Conservation (phyloP, 2,329 filamentous ascomycete species). For the Didymosphaeria variabile region DNA sequence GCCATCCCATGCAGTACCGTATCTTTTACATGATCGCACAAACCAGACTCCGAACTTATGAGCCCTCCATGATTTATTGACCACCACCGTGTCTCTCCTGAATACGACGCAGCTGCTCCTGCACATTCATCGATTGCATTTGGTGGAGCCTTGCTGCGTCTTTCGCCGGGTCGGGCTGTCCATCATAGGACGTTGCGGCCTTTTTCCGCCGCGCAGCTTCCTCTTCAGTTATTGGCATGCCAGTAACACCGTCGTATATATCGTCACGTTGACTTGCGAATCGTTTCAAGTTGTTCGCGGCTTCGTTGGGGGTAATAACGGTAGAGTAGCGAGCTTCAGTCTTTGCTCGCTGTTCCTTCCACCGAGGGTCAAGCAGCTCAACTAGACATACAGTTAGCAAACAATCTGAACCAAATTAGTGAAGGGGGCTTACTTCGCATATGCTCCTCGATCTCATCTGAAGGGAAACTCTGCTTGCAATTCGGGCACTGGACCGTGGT, state of each 20-base stretch:
- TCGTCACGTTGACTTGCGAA: constrained; percentile 88
- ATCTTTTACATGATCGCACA: neutral
- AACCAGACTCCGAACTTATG: neutral
- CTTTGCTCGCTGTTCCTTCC: constrained; percentile 95
- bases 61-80: constrained; percentile 10
- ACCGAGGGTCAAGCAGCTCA: constrained; percentile 89
- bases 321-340: constrained; percentile 83
- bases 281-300: constrained; percentile 95
- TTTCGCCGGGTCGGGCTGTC: constrained; percentile 65
- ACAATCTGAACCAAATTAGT: constrained; percentile 6
- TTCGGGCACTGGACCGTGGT: constrained; percentile 86
- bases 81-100: constrained; percentile 61
- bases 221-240: constrained; percentile 72
- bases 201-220: constrained; percentile 82
- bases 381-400: constrained; percentile 61
- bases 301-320: constrained; percentile 86
- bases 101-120: constrained; percentile 81
- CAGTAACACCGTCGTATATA: constrained; percentile 79
- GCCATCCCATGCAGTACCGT: constrained; percentile 11
- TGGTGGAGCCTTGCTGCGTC: constrained; percentile 63
- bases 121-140: constrained; percentile 71
- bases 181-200: constrained; percentile 74
- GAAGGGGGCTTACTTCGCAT: constrained; percentile 75
- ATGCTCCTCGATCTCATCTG: constrained; percentile 87
- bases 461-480: constrained; percentile 88